A percentile compares a stretch with the other conserved stretches of the same genome.
Evolutionary conservation across 768 basidiomycete genomes (phyloP).

Genomic region (Trametes meyenii): DNA sequence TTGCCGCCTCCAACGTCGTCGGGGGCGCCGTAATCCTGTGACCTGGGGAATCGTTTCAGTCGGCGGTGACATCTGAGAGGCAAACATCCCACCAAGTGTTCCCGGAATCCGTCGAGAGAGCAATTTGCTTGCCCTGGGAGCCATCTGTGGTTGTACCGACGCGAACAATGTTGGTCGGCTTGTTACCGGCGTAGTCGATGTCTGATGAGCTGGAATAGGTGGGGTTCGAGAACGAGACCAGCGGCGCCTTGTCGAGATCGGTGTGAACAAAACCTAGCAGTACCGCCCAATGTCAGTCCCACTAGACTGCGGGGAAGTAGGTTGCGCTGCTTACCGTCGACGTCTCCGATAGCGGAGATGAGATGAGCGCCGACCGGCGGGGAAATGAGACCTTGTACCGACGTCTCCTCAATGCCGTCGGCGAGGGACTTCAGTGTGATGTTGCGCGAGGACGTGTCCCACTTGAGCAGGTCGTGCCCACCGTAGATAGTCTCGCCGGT

Average conservation of each 20-base stretch:
- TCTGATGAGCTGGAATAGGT: conserved; percentile 50
- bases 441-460: conserved; percentile 58
- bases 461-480: conserved; percentile 56
- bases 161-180: conserved; percentile 52
- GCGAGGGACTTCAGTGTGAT: conserved; percentile 62
- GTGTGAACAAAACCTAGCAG: conserved; percentile 50
- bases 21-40: conserved; percentile 57
- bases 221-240: conserved; percentile 46
- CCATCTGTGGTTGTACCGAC: conserved; percentile 45
- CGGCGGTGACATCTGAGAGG: neutral
- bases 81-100: conserved; percentile 46
- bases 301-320: neutral
- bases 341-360: conserved; percentile 58
- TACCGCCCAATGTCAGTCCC: neutral
- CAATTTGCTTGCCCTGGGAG: conserved; percentile 54
- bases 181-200: conserved; percentile 57
- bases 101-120: conserved; percentile 57
- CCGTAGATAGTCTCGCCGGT: conserved; percentile 69
- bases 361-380: conserved; percentile 61
- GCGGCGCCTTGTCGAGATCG: conserved; percentile 45
- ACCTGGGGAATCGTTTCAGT: conserved; percentile 32
- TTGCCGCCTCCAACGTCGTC: conserved; percentile 43
- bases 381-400: conserved; percentile 59
- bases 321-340: conserved; percentile 43
- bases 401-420: conserved; percentile 66